These are phyloP conservation scores for Dimocarpus longan DNA, from an alignment of 345 rosid species.

Conservation along the genomic window DNA sequence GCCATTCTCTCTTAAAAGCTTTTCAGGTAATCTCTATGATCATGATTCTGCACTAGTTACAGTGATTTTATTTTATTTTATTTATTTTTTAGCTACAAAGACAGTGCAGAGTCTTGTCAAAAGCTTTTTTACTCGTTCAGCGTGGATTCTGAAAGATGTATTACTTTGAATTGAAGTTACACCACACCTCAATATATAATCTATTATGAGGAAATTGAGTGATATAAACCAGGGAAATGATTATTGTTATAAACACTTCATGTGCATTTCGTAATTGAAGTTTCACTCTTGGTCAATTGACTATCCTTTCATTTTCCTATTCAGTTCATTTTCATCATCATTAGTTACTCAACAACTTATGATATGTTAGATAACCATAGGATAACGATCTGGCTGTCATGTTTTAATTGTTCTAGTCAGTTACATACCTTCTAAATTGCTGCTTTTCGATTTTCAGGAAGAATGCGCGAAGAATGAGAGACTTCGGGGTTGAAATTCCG, in stretches of 20 bases:
- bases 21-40: constrained; percentile 58
- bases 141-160: background rate
- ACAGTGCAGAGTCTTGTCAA: background rate
- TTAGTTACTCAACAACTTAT: too few species aligned
- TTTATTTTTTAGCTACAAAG: background rate
- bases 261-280: background rate
- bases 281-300: background rate
- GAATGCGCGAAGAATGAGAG: constrained; percentile 41
- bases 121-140: background rate
- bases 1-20: constrained; percentile 54
- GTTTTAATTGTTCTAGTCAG: background rate
- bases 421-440: background rate
- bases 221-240: background rate
- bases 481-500: constrained; percentile 23
- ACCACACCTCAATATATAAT: too few species aligned
- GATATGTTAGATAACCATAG: background rate
- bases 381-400: too few species aligned
- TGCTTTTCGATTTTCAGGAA: constrained; percentile 32
- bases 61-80: background rate
- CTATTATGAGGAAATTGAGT: background rate
- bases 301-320: background rate
- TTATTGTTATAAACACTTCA: background rate
- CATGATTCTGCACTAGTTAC: background rate
- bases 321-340: background rate
- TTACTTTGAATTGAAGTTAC: background rate